Base-by-base conservation (phyloP, 192 early-diverging fungal genomes). In the Rhizophagus sp. region DNA sequence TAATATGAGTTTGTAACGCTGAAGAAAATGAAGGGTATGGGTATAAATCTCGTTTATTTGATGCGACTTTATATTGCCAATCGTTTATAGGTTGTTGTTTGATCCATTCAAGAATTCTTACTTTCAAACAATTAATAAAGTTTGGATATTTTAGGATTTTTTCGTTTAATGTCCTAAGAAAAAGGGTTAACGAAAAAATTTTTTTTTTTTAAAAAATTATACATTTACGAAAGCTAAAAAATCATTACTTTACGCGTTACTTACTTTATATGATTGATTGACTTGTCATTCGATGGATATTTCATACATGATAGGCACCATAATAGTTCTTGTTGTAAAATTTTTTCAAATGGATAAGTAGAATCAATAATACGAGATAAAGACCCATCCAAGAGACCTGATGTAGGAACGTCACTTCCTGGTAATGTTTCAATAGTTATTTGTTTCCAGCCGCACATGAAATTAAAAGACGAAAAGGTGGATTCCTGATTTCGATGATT, bases 251-350 rank as follows among this genome's bases (percentile, higher is more conserved):
- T 10, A 44, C 10, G 7, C 36, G 41, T 44, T 44, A 49, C 34
- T 73, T 73, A 73, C 71, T 30, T 24, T 17, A 79, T 34, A 70
- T 79, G 77, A 19, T 79, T 39, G 4, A 79, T 34, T 52, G 30
- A 75, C 30, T 52, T 47, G 1, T 33, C 2, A 17, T 30, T 49
- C 17, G 63, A 47, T 73, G 77, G 63, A 24, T 79, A 79, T 47
- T 52, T 78, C 22, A 79, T 79, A 30, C 77, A 79, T n/a, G 73
- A 62, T 44, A 79, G 34, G 19, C 77, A 79, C 77, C 77, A 79
- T 49, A 71, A 71, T 15, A 79, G 41, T 71, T 79, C 77, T 25
- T 71, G 69, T 44, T 30, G 22, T 25, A 79, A 71, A 25, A 79
- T 79, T 25, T 79, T 30, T 65, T 79, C 41, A 22, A 79, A 79